These are phyloP conservation scores for Tricholoma terreum DNA, from an alignment of 768 basidiomycete genomes.

Conservation along the genomic window DNA sequence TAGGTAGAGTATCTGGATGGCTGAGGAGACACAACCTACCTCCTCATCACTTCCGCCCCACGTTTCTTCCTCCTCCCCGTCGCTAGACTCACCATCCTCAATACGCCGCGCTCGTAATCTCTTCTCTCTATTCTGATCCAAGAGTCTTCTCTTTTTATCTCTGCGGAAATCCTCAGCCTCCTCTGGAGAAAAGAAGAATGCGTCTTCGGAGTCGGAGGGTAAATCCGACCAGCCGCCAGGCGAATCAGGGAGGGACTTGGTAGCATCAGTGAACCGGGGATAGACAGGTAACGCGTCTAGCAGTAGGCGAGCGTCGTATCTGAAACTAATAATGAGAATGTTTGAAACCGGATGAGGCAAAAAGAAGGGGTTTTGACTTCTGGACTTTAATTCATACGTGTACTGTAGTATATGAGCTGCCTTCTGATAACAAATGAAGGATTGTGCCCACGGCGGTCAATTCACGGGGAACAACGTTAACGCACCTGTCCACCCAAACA, in stretches of 20 bases:
- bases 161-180: conserved; percentile 66
- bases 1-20: background rate
- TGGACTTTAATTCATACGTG: background rate
- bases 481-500: conserved; percentile 86
- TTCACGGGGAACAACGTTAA: conserved; percentile 40
- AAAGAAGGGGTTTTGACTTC: conserved; percentile 27
- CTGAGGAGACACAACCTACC: conserved; percentile 31
- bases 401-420: background rate
- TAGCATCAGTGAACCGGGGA: background rate
- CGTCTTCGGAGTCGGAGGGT: conserved; percentile 83
- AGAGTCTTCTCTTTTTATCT: conserved; percentile 61
- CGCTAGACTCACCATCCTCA: conserved; percentile 35
- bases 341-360: conserved; percentile 15
- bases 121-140: conserved; percentile 60
- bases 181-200: conserved; percentile 68
- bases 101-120: conserved; percentile 57
- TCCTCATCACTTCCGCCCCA: conserved; percentile 77
- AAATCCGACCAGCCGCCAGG: conserved; percentile 80
- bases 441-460: background rate
- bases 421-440: background rate
- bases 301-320: conserved; percentile 80
- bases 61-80: conserved; percentile 26
- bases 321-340: conserved; percentile 27
- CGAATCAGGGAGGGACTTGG: conserved; percentile 30
- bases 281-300: conserved; percentile 46